A percentile compares a stretch with the other conserved stretches of the same genome.
These are phyloP conservation scores for Hanseniaspora valbyensis DNA, from an alignment of 805 yeast species.

Conservation along the genomic window DNA sequence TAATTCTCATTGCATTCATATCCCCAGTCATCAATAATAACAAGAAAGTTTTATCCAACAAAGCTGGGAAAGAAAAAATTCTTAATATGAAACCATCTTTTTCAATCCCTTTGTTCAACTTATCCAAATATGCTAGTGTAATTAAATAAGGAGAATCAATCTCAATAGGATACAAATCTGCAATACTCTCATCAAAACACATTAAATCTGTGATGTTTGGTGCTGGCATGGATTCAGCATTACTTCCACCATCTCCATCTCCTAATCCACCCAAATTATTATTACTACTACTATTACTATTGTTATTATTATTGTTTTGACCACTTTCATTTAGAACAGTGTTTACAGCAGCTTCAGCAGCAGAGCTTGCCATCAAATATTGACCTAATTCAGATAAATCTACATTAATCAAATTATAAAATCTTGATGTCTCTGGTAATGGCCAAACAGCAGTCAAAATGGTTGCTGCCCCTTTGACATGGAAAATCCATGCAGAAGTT, in stretches of 20 bases:
- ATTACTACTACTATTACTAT: constrained; percentile 23
- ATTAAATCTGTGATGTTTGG: constrained; percentile 42
- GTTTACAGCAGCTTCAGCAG: constrained; percentile 1
- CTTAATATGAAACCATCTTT: constrained; percentile 78
- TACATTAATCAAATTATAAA: constrained; percentile 63
- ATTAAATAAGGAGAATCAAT: constrained; percentile 73
- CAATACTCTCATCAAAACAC: constrained; percentile 77
- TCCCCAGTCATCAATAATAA: constrained; percentile 76
- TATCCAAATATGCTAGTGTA: constrained; percentile 78
- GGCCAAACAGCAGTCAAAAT: constrained; percentile 96
- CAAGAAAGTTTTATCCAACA: constrained; percentile 69
- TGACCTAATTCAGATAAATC: constrained; percentile 82
- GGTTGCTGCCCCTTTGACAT: constrained; percentile 94
- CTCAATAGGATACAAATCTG: constrained; percentile 78
- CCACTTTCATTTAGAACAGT: neutral
- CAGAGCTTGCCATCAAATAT: constrained; percentile 29
- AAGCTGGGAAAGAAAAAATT: constrained; percentile 86
- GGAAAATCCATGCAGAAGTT: constrained; percentile 93
- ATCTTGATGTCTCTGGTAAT: constrained; percentile 53
- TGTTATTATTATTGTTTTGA: constrained; percentile 25
- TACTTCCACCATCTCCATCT: constrained; percentile 14
- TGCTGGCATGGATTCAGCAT: constrained; percentile 16
- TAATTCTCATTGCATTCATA: constrained; percentile 75
- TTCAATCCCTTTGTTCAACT: constrained; percentile 66
- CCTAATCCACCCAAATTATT: constrained; percentile 24